Evolutionary conservation across 139 green algal genomes (phyloP), one percentile per base, ranked within the genome.

Genomic region (Chlamydomonas sphaeroides): DNA sequence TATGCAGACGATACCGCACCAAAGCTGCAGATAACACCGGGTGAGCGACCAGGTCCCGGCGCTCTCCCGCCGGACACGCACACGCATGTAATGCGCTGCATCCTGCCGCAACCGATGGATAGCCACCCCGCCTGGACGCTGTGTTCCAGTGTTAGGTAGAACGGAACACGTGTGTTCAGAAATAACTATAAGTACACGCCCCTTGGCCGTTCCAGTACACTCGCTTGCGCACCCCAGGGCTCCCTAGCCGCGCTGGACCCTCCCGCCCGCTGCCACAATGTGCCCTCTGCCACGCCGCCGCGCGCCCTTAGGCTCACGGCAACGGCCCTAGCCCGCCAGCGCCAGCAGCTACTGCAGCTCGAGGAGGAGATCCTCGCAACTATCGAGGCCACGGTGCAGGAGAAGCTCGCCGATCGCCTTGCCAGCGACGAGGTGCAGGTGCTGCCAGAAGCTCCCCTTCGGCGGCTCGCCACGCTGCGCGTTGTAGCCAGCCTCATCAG

Each of bases 401-500:
- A 45, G 41, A n/a, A 61, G 79, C n/a, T 85, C 14, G 39, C 53
- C n/a, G 68, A 62, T 0, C 38, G 30, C n/a, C 8, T 68, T 23
- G 53, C 5, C 23, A 69, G 48, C 26, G 78, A 85, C 53, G 71
- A 84, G 35, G 78, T 89, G 41, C 70, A 85, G 61, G 68, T 80
- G 45, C n/a, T n/a, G n/a, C n/a, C n/a, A n/a, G n/a, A n/a, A n/a
- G n/a, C n/a, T n/a, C n/a, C n/a, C n/a, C n/a, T n/a, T n/a, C n/a
- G n/a, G n/a, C n/a, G n/a, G n/a, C n/a, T n/a, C n/a, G n/a, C n/a
- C n/a, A n/a, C n/a, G n/a, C n/a, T n/a, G n/a, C n/a, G n/a, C n/a
- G n/a, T n/a, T n/a, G n/a, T n/a, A n/a, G n/a, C n/a, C n/a, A n/a
- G n/a, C n/a, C n/a, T n/a, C n/a, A n/a, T n/a, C n/a, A n/a, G n/a